Conservation (phyloP, 1,139 yeast genomes). For the Ogataea hybrid region DNA sequence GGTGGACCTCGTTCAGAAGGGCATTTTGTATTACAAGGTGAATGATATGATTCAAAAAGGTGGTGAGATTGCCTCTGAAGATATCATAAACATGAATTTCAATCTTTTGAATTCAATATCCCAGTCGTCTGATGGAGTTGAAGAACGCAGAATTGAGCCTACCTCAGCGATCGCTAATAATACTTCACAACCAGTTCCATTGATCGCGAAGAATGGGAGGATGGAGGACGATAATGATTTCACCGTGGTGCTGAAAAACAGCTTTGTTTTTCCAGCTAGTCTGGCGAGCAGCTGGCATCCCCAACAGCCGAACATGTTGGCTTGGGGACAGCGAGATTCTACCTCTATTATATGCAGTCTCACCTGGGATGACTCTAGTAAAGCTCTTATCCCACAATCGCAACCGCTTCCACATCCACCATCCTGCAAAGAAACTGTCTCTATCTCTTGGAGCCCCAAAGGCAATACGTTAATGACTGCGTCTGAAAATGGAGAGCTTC, state of each 20-base stretch:
- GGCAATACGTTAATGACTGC: conserved; percentile 59
- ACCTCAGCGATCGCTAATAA: conserved; percentile 1
- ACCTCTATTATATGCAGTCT: conserved; percentile 35
- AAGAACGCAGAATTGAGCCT: conserved; percentile 16
- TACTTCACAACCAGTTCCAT: not conserved
- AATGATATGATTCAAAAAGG: conserved; percentile 40
- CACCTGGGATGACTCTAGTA: conserved; percentile 11
- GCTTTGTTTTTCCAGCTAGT: conserved; percentile 33
- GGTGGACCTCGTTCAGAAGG: conserved; percentile 81
- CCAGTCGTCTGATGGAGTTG: conserved; percentile 16
- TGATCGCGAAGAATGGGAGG: not conserved
- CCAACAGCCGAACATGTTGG: conserved; percentile 30
- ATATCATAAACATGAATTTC: conserved; percentile 27
- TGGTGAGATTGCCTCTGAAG: conserved; percentile 21
- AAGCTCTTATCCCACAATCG: conserved; percentile 9
- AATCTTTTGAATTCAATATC: conserved; percentile 30
- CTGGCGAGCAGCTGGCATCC: conserved; percentile 43
- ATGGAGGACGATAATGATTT: conserved; percentile 31
- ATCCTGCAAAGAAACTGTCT: conserved; percentile 25
- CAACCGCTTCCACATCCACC: conserved; percentile 24
- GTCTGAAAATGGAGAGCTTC: conserved; percentile 59
- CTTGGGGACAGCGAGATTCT: conserved; percentile 41
- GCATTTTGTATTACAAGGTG: conserved; percentile 66
- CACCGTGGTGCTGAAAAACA: conserved; percentile 31
- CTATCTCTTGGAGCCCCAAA: conserved; percentile 59